Conservation (phyloP, 2,329 filamentous ascomycete genomes). For the Macrophomina phaseolina region DNA sequence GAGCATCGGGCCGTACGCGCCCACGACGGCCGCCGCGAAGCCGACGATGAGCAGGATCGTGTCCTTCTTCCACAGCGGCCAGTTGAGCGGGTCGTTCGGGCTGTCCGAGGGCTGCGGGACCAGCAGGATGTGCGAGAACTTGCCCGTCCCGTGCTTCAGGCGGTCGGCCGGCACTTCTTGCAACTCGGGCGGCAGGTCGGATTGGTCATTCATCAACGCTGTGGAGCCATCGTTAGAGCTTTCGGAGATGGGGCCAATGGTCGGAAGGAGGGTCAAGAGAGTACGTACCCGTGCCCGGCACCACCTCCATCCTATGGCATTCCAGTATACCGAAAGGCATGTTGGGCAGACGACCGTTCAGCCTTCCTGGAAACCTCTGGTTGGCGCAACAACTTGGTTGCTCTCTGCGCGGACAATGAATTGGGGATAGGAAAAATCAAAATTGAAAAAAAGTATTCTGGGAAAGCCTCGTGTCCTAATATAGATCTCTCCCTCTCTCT, state of each 20-base stretch:
- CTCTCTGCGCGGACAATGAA: not conserved
- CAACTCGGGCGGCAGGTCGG: conserved; percentile 55
- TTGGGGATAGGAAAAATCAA: not conserved
- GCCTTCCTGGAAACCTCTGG: too few relatives aligned
- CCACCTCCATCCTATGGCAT: conserved; percentile 51
- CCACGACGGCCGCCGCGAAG: conserved; percentile 55
- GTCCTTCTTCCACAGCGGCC: conserved; percentile 84
- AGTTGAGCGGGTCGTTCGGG: conserved; percentile 61
- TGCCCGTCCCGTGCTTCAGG: conserved; percentile 41
- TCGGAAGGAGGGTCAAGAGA: not conserved
- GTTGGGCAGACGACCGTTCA: conserved; percentile 4
- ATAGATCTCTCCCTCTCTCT: not conserved
- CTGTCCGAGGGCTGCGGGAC: conserved; percentile 56
- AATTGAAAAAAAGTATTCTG: not conserved
- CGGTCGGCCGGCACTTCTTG: conserved; percentile 48
- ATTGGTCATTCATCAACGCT: conserved; percentile 56
- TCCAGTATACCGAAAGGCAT: conserved; percentile 59
- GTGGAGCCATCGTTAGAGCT: not conserved
- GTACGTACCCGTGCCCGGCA: conserved; percentile 55
- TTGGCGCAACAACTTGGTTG: too few relatives aligned
- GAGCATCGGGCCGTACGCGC: conserved; percentile 60
- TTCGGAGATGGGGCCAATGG: too few relatives aligned
- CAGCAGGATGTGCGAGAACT: conserved; percentile 36
- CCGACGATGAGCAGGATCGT: conserved; percentile 65
- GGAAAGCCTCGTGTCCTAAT: not conserved